Conservation (phyloP, 257 asterid genomes). For the Cruciata laevipes region DNA sequence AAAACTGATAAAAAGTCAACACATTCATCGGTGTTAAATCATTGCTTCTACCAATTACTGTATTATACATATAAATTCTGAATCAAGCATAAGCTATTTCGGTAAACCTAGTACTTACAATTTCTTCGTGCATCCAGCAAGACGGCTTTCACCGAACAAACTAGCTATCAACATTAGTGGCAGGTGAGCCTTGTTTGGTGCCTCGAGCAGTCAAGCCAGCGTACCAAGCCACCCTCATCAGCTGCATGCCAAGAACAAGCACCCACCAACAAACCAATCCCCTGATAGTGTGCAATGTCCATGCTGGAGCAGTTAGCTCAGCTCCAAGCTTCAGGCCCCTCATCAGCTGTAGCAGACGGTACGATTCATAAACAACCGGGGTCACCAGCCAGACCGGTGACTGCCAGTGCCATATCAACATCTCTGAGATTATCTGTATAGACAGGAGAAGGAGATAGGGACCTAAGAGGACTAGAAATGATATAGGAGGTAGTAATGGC, state of each 20-base stretch:
- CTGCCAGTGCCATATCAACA: slow-evolving; percentile 95
- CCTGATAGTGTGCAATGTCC: slow-evolving; percentile 66
- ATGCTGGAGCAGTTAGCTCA: slow-evolving; percentile 61
- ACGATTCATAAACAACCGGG: slow-evolving; percentile 76
- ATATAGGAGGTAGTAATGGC: slow-evolving; percentile 57
- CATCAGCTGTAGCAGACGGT: slow-evolving; percentile 83
- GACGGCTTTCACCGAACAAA: background rate
- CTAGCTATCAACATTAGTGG: slow-evolving; percentile 16
- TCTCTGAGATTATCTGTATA: slow-evolving; percentile 74
- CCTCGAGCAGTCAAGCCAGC: slow-evolving; percentile 68
- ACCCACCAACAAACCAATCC: slow-evolving; percentile 94
- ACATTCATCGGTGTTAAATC: too few species aligned
- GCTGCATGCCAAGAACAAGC: slow-evolving; percentile 87
- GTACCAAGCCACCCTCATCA: slow-evolving; percentile 96
- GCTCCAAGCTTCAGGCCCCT: slow-evolving; percentile 82
- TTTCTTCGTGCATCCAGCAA: slow-evolving; percentile 3
- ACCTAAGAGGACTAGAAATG: slow-evolving; percentile 66
- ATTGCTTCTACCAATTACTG: background rate
- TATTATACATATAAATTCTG: background rate
- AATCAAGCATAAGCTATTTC: background rate
- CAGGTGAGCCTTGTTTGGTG: slow-evolving; percentile 24
- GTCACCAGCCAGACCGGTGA: slow-evolving; percentile 94
- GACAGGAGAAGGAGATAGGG: slow-evolving; percentile 80
- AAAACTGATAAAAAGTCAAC: too few species aligned
- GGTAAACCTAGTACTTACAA: background rate